Conservation (phyloP, 2,329 filamentous ascomycete genomes). For the Shiraia bambusicola region DNA sequence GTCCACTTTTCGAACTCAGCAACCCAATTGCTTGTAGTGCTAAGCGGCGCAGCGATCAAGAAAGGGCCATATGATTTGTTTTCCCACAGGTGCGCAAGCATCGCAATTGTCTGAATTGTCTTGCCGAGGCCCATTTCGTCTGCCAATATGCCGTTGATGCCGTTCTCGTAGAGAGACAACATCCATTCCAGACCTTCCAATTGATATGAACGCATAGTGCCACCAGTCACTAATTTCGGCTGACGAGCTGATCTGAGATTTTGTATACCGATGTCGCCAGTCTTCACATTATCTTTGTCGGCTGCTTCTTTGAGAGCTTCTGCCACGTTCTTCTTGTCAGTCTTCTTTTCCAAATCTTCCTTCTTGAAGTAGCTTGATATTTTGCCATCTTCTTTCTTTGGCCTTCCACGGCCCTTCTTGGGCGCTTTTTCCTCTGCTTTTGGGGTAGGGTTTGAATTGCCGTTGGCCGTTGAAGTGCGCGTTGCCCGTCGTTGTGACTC, state of each 20-base stretch:
- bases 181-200: slow-evolving; percentile 95
- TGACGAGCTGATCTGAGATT: slow-evolving; percentile 80
- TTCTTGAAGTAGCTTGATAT: slow-evolving; percentile 65
- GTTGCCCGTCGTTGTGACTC: slow-evolving; percentile 51
- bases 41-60: slow-evolving; percentile 84
- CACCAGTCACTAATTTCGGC: slow-evolving; percentile 79
- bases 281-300: slow-evolving; percentile 59
- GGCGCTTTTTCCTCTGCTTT: slow-evolving; percentile 20
- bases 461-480: slow-evolving; percentile 34
- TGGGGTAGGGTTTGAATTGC: slow-evolving; percentile 14
- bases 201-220: slow-evolving; percentile 92
- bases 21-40: slow-evolving; percentile 93
- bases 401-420: slow-evolving; percentile 38
- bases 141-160: slow-evolving; percentile 85
- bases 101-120: slow-evolving; percentile 85
- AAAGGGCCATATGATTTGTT: slow-evolving; percentile 88
- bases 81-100: slow-evolving; percentile 84
- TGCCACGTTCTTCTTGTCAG: slow-evolving; percentile 55
- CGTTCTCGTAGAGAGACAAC: slow-evolving; percentile 78
- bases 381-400: slow-evolving; percentile 45
- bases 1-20: slow-evolving; percentile 92
- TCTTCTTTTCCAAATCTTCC: slow-evolving; percentile 56
- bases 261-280: slow-evolving; percentile 63
- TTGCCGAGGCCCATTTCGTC: slow-evolving; percentile 96
- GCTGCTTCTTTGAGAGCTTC: slow-evolving; percentile 61